A percentile compares a stretch with the other conserved stretches of the same genome.
These are phyloP conservation scores for Fusarium udum DNA, from an alignment of 2,329 filamentous ascomycete genomes.

Conservation along the genomic window DNA sequence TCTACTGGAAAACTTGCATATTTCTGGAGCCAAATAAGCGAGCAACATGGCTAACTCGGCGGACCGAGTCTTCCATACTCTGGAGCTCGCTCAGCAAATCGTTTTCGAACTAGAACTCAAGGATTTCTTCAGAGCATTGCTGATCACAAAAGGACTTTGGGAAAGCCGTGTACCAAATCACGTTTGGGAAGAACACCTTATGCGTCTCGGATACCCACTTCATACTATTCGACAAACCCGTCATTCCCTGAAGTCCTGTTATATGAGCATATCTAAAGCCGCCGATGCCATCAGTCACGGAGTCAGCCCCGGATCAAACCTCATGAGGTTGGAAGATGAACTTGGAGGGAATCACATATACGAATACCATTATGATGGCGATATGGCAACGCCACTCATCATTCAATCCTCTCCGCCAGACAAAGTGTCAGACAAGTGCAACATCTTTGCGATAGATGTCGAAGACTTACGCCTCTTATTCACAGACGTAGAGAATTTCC, in stretches of 20 bases:
- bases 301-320: background rate
- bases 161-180: background rate
- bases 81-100: conserved; percentile 22
- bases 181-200: conserved; percentile 4
- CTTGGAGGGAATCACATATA: background rate
- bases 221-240: background rate
- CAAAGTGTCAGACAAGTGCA: no score
- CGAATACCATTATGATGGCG: background rate
- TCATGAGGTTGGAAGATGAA: background rate
- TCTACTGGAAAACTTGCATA: background rate
- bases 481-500: background rate
- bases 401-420: background rate
- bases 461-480: background rate
- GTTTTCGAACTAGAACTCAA: conserved; percentile 10
- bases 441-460: background rate
- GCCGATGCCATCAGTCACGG: background rate
- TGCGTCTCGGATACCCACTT: conserved; percentile 3
- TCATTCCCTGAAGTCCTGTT: background rate
- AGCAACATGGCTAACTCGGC: conserved; percentile 1
- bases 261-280: background rate
- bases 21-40: background rate
- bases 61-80: conserved; percentile 19
- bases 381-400: background rate
- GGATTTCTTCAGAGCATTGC: background rate
- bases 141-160: conserved; percentile 8